phyloP scores from a whole-genome alignment of 352 stramenopile genomes.

The Elongisporangium anandrum region DNA sequence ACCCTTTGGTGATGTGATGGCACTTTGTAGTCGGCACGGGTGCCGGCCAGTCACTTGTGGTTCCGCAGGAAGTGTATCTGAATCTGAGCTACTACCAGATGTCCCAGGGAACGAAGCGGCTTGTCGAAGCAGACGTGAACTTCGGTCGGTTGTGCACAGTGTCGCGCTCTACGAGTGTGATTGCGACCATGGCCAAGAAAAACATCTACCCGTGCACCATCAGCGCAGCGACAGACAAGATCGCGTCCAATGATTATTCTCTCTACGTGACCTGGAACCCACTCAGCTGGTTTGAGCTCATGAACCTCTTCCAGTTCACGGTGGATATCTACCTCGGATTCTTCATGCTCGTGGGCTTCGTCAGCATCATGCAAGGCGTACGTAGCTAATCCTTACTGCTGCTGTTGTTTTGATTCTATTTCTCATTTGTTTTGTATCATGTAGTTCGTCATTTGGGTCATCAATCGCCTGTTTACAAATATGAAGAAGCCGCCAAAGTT shows the following conservation, averaged over 20 bases:
- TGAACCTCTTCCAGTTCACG: constrained; percentile 96
- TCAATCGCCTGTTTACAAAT: constrained; percentile 94
- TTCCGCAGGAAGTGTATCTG: constrained; percentile 69
- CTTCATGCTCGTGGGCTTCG: constrained; percentile 88
- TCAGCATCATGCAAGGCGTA: constrained; percentile 86
- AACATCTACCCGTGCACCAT: constrained; percentile 52
- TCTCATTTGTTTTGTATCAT: background rate
- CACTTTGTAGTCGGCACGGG: constrained; percentile 34
- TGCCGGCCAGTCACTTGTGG: constrained; percentile 37
- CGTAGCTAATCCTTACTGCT: constrained; percentile 7
- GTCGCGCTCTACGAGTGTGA: constrained; percentile 44
- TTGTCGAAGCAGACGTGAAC: constrained; percentile 61
- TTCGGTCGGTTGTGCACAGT: constrained; percentile 78
- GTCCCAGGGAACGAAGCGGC: constrained; percentile 47
- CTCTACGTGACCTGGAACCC: constrained; percentile 88
- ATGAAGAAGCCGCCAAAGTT: constrained; percentile 94
- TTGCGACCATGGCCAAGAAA: constrained; percentile 71
- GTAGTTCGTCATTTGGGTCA: constrained; percentile 88
- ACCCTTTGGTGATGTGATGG: background rate
- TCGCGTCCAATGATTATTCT: constrained; percentile 73
- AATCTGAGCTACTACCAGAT: constrained; percentile 83
- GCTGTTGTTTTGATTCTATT: background rate
- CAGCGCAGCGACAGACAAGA: constrained; percentile 55
- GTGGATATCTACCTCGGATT: constrained; percentile 93
- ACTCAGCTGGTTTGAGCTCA: constrained; percentile 92